phyloP scores from a whole-genome alignment of 805 yeast genomes.

The Metschnikowia lochheadii region DNA sequence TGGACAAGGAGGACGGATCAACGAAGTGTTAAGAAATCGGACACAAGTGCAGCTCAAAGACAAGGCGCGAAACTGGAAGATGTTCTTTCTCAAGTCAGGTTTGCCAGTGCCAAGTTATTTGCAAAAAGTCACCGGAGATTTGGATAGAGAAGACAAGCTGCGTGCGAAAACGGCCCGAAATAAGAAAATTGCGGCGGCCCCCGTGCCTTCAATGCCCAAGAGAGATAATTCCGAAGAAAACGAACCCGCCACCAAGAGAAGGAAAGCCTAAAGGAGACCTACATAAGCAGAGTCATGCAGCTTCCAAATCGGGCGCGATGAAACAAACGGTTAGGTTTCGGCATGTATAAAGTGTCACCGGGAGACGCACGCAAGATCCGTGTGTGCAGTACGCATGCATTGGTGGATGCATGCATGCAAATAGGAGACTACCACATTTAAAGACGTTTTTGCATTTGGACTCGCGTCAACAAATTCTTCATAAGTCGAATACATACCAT shows the following conservation, averaged over 20 bases:
- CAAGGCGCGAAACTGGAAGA: constrained; percentile 94
- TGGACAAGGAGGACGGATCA: constrained; percentile 88
- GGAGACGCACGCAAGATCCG: constrained; percentile 1
- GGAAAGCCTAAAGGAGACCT: not conserved
- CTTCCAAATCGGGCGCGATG: not conserved
- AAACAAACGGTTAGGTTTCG: not conserved
- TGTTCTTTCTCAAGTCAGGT: constrained; percentile 74
- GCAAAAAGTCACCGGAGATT: constrained; percentile 81
- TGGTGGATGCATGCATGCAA: constrained; percentile 1
- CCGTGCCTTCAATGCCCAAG: constrained; percentile 25
- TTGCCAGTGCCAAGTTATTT: constrained; percentile 77
- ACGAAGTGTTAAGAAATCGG: constrained; percentile 81
- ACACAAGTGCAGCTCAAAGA: constrained; percentile 92
- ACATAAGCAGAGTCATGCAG: not conserved
- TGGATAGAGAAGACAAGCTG: constrained; percentile 51
- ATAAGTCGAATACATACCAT: not conserved
- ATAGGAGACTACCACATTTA: constrained; percentile 7
- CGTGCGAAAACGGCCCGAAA: constrained; percentile 30
- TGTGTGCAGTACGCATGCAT: not conserved
- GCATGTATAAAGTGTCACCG: not conserved
- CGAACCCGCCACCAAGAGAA: not conserved
- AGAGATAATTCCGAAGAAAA: constrained; percentile 3
- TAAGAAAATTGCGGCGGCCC: constrained; percentile 40
- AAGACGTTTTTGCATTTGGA: not conserved
- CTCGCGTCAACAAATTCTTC: not conserved